Conservation (phyloP, 2,329 filamentous ascomycete species). For the Ramularia endophylla region DNA sequence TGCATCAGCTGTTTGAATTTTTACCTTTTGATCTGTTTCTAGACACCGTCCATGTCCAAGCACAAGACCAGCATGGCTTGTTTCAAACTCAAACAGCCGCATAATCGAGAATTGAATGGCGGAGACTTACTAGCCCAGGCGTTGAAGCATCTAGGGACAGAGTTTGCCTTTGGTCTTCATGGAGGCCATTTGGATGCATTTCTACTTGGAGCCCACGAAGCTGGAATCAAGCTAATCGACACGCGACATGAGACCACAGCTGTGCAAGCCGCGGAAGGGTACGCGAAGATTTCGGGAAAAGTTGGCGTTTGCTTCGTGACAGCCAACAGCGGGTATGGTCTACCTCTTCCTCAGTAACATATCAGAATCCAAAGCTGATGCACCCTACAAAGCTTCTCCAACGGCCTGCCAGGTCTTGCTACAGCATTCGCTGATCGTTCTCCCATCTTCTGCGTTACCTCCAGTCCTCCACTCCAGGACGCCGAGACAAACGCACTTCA, state of each 20-base stretch:
- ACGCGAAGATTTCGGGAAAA: conserved; percentile 40
- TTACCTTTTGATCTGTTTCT: too few relatives aligned
- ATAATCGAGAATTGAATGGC: conserved; percentile 38
- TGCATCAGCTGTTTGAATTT: too few relatives aligned
- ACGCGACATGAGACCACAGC: conserved; percentile 45
- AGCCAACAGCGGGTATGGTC: conserved; percentile 42
- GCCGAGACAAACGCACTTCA: conserved; percentile 44
- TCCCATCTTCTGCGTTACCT: conserved; percentile 42
- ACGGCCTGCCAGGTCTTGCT: conserved; percentile 41
- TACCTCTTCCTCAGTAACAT: too few relatives aligned
- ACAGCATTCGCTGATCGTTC: conserved; percentile 42
- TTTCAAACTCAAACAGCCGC: conserved; percentile 28
- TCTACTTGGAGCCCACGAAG: conserved; percentile 38
- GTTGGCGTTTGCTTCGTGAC: conserved; percentile 44
- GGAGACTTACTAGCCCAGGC: conserved; percentile 44
- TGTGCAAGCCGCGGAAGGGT: conserved; percentile 44
- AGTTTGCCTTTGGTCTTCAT: conserved; percentile 43
- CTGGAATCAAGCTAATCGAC: conserved; percentile 40
- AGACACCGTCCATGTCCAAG: background rate
- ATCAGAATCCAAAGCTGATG: too few relatives aligned
- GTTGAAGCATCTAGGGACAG: conserved; percentile 37
- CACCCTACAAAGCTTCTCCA: conserved; percentile 43
- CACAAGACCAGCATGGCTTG: conserved; percentile 10
- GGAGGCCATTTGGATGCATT: conserved; percentile 47
- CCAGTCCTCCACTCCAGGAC: conserved; percentile 40